These are phyloP conservation scores for Hsuehochloa calcarea DNA, from an alignment of 176 grass and related monocot genomes.

Conservation along the genomic window DNA sequence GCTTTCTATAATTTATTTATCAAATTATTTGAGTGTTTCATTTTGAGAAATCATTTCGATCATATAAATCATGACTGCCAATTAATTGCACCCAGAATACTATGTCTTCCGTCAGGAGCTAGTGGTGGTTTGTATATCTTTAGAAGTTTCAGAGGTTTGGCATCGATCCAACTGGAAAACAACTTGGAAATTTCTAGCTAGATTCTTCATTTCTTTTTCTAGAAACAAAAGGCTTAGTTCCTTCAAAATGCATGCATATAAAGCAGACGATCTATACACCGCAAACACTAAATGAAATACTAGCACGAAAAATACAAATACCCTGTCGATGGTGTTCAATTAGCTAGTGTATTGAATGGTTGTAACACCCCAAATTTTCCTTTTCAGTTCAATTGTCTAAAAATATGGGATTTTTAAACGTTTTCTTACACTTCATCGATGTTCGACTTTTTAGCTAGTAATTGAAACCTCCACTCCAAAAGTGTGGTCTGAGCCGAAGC, in stretches of 20 bases:
- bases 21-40: neutral
- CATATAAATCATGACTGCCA: neutral
- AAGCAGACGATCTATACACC: neutral
- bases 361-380: no score
- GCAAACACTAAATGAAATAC: neutral
- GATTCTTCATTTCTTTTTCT: conserved; percentile 7
- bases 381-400: no score
- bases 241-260: neutral
- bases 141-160: neutral
- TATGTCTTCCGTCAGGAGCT: neutral
- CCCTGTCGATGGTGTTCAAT: neutral
- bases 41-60: neutral
- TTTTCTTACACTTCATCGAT: no score
- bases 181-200: neutral
- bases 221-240: neutral
- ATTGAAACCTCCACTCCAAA: no score
- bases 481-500: no score
- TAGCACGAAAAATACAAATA: neutral
- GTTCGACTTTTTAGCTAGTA: no score
- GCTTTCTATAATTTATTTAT: neutral
- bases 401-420: no score
- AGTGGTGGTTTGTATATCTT: conserved; percentile 21
- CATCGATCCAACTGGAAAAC: neutral
- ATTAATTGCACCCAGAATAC: conserved; percentile 1
- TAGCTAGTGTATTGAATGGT: neutral